A percentile compares a stretch with the other conserved stretches of the same genome.
phyloP scores from a whole-genome alignment of 176 grass and related monocot species.

The maize (Zea mays) region Zm-B73-REFERENCE-NAM-5.0 NC_050102.1:122393001-122393500 shows the following conservation, averaged over 20 bases:
- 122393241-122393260: too few relatives aligned
- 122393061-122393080: conserved; percentile 32
- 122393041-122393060: background rate
- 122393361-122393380: background rate
- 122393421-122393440: background rate
- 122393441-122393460: too few relatives aligned
- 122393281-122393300: background rate
- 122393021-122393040: background rate
- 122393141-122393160: background rate
- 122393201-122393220: background rate
- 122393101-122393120: conserved; percentile 8
- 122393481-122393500: background rate
- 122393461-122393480: too few relatives aligned
- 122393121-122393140: conserved; percentile 33
- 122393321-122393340: background rate
- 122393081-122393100: conserved; percentile 38
- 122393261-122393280: background rate
- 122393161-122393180: background rate
- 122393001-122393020: background rate
- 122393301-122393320: background rate
- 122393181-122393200: background rate
- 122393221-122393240: background rate
- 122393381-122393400: background rate
- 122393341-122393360: background rate
- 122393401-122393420: background rate